Conservation (phyloP, 495 filamentous ascomycete species). For the Arthonia radiata region DNA sequence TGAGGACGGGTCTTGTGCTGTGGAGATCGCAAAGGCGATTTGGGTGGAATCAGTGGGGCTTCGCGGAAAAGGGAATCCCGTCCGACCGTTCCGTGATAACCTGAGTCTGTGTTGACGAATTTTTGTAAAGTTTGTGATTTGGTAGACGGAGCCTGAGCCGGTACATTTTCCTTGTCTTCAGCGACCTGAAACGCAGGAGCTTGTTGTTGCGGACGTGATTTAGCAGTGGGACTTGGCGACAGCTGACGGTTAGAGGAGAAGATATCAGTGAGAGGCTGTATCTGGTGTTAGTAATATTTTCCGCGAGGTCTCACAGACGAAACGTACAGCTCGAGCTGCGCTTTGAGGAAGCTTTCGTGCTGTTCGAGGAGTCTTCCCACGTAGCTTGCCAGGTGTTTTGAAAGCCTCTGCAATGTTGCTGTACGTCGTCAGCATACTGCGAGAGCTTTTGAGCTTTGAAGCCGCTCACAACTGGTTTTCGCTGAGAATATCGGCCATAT, state of each 20-base stretch:
- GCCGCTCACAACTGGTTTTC: slow-evolving; percentile 50
- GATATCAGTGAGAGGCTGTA: slow-evolving; percentile 60
- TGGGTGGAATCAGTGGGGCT: too few species aligned
- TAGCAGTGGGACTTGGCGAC: slow-evolving; percentile 11
- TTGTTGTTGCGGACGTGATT: slow-evolving; percentile 14
- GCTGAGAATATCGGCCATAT: slow-evolving; percentile 84
- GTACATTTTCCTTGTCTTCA: too few species aligned
- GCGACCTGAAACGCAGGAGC: too few species aligned
- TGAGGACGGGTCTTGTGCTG: too few species aligned
- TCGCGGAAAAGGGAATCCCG: too few species aligned
- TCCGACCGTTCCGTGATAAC: too few species aligned
- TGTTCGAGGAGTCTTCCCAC: slow-evolving; percentile 81
- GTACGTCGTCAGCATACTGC: slow-evolving; percentile 12
- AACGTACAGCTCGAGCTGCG: slow-evolving; percentile 43
- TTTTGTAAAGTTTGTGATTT: too few species aligned
- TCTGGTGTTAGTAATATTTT: slow-evolving; percentile 3
- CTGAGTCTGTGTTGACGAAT: too few species aligned
- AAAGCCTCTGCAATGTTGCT: slow-evolving; percentile 80
- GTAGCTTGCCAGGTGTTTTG: slow-evolving; percentile 84
- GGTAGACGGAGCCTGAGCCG: too few species aligned
- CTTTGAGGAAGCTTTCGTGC: slow-evolving; percentile 38
- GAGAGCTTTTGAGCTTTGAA: background rate
- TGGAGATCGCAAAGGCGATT: too few species aligned
- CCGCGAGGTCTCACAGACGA: background rate
- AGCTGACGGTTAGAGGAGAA: slow-evolving; percentile 31